Conservation (phyloP, 106 monocot genomes). For the Phalaenopsis aphrodite region DNA sequence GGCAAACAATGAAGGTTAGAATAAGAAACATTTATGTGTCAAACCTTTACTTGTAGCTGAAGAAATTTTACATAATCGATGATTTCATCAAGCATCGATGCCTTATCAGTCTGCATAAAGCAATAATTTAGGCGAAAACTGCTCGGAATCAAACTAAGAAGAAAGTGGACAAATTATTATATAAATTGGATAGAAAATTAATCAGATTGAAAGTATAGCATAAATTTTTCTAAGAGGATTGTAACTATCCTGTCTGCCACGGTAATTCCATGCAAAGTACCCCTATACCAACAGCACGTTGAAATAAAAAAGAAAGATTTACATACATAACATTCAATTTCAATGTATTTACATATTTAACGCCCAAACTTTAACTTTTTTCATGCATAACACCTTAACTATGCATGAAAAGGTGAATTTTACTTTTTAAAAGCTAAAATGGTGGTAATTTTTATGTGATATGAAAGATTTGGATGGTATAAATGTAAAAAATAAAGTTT, state of each 20-base stretch:
- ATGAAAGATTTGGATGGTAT: no score
- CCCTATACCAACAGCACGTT: not conserved
- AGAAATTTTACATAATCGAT: slow-evolving; percentile 94
- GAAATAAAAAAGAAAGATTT: not conserved
- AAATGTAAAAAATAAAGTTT: no score
- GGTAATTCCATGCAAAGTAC: not conserved
- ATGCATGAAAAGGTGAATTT: no score
- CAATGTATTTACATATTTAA: no score
- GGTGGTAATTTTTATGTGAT: no score
- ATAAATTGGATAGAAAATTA: not conserved
- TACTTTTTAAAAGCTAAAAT: no score
- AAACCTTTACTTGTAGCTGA: slow-evolving; percentile 91
- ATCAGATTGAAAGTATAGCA: not conserved
- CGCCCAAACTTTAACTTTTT: no score
- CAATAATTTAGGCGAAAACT: not conserved
- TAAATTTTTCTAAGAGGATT: no score
- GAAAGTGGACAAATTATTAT: not conserved
- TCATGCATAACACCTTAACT: no score
- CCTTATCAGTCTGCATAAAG: slow-evolving; percentile 69
- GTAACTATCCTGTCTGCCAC: no score
- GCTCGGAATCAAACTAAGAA: not conserved
- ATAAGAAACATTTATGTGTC: not conserved
- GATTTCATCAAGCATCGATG: slow-evolving; percentile 90
- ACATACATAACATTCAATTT: no score
- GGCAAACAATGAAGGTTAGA: not conserved